phyloP scores from a whole-genome alignment of 305 asterid species.

The Withania somnifera region DNA sequence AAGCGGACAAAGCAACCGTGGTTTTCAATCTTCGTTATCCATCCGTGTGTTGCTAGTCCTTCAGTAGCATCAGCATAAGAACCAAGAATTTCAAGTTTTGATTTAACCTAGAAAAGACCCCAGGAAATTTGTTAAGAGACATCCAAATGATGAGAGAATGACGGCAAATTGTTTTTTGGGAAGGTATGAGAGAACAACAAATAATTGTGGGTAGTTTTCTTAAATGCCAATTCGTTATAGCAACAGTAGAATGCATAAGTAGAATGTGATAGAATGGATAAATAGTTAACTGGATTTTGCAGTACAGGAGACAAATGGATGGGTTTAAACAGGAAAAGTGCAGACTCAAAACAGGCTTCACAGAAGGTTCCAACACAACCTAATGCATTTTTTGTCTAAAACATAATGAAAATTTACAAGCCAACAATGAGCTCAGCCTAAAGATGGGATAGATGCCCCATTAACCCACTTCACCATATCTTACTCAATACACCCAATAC shows the following conservation, averaged over 20 bases:
- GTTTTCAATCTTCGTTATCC: constrained; percentile 89
- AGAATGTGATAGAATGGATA: not conserved
- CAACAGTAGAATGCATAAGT: not conserved
- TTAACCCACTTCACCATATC: not conserved
- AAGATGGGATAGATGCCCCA: not conserved
- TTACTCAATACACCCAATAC: not conserved
- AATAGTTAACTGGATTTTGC: not conserved
- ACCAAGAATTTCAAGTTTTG: constrained; percentile 68
- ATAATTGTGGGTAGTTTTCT: not conserved
- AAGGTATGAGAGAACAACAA: not conserved
- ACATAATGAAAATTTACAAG: not conserved
- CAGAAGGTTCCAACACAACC: not conserved
- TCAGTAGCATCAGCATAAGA: constrained; percentile 79
- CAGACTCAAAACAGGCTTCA: not conserved
- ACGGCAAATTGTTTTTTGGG: not conserved
- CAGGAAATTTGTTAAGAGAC: not conserved
- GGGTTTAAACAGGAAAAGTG: not conserved
- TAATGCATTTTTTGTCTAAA: not conserved
- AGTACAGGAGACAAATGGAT: not conserved
- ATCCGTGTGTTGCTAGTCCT: constrained; percentile 86
- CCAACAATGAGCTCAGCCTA: not conserved
- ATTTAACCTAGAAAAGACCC: constrained; percentile 53
- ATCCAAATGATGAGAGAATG: not conserved
- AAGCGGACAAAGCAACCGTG: constrained; percentile 98
- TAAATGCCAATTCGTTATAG: not conserved